Conservation (phyloP, 305 asterid genomes). For the Fraxinus floribunda region DNA sequence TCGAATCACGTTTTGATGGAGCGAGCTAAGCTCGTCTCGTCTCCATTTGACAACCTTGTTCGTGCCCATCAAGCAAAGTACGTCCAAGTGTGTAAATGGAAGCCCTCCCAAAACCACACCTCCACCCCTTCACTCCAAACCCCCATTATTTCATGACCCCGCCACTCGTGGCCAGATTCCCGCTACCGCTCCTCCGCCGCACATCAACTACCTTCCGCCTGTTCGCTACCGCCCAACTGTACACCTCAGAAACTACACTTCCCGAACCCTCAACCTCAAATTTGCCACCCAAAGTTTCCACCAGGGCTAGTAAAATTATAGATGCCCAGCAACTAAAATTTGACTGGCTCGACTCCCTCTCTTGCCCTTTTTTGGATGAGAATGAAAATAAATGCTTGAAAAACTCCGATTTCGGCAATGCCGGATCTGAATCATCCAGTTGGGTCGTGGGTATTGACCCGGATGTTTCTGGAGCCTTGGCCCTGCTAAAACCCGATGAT, state of each 20-base stretch:
- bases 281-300: slow-evolving; percentile 27
- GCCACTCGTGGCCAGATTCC: slow-evolving; percentile 39
- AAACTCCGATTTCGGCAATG: slow-evolving; percentile 28
- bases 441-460: slow-evolving; percentile 94
- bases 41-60: too few relatives aligned
- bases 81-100: slow-evolving; percentile 31
- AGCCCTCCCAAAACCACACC: slow-evolving; percentile 13
- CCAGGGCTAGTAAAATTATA: slow-evolving; percentile 34
- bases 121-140: slow-evolving; percentile 37
- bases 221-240: slow-evolving; percentile 30
- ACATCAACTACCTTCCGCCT: slow-evolving; percentile 41
- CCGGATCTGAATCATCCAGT: slow-evolving; percentile 30
- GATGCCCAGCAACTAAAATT: slow-evolving; percentile 52
- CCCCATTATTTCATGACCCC: slow-evolving; percentile 44
- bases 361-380: slow-evolving; percentile 51
- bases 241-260: slow-evolving; percentile 22
- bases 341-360: slow-evolving; percentile 74
- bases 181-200: slow-evolving; percentile 37
- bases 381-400: slow-evolving; percentile 12
- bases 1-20: too few relatives aligned
- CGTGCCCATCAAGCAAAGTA: neutral
- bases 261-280: slow-evolving; percentile 36
- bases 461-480: slow-evolving; percentile 84
- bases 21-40: too few relatives aligned
- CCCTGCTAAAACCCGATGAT: slow-evolving; percentile 66